Percentiles rank a stretch among this genome's conserved stretches.
Evolutionary conservation across 768 basidiomycete genomes (phyloP).

Genomic region (Mycena floridula): DNA sequence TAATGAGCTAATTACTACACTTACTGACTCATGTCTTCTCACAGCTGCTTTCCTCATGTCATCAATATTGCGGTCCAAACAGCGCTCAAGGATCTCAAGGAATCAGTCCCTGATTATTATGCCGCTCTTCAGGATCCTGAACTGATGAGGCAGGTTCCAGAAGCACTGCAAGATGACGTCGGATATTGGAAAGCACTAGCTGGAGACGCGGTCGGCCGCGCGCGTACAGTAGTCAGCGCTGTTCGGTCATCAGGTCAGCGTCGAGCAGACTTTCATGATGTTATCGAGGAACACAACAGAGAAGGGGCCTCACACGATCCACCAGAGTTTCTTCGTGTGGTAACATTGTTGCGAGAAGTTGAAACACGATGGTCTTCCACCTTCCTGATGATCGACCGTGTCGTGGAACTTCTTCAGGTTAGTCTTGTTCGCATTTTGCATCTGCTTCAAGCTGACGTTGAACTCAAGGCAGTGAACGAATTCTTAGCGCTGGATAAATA

Average conservation of each 20-base stretch:
- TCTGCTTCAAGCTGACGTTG: no score
- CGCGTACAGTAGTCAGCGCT: constrained; percentile 19
- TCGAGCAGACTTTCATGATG: constrained; percentile 16
- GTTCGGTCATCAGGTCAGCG: constrained; percentile 26
- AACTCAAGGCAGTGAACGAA: no score
- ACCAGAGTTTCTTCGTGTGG: constrained; percentile 8
- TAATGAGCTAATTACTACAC: not conserved
- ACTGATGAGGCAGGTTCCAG: no score
- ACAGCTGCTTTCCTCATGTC: constrained; percentile 22
- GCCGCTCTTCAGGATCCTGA: constrained; percentile 5
- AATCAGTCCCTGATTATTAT: constrained; percentile 12
- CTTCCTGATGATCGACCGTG: constrained; percentile 26
- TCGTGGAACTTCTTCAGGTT: constrained; percentile 26
- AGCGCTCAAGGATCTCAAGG: no score
- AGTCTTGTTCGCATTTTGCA: constrained; percentile 7
- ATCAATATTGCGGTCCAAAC: constrained; percentile 20
- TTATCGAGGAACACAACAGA: constrained; percentile 20
- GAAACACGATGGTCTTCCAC: constrained; percentile 30
- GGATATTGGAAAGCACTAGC: constrained; percentile 15
- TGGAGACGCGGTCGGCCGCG: constrained; percentile 17
- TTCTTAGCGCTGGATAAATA: not conserved
- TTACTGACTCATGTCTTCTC: not conserved
- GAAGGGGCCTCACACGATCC: constrained; percentile 6
- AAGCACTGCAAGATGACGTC: not conserved
- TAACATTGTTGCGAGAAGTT: constrained; percentile 23